Conservation (phyloP, 2,329 filamentous ascomycete species). For the Alternaria sp. region DNA sequence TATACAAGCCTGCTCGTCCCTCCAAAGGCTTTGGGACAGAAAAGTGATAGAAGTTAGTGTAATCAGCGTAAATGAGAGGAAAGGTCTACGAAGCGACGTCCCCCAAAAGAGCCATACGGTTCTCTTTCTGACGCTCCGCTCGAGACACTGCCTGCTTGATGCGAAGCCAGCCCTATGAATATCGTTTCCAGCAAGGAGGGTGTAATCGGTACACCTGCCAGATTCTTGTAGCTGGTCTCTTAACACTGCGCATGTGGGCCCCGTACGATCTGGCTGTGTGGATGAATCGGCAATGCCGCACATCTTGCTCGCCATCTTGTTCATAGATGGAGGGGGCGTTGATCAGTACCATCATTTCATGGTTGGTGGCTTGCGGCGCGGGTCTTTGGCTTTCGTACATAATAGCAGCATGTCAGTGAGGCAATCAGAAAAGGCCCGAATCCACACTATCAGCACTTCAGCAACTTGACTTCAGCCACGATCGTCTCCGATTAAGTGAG, state of each 20-base stretch:
- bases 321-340: not conserved
- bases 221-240: not conserved
- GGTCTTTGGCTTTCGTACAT: not conserved
- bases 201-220: slow-evolving; percentile 5
- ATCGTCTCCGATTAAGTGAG: not conserved
- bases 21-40: not conserved
- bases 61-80: not conserved
- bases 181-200: not conserved
- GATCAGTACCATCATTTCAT: not conserved
- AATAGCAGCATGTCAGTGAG: slow-evolving; percentile 2
- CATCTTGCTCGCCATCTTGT: not conserved
- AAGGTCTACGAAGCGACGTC: not conserved
- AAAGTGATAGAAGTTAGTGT: not conserved
- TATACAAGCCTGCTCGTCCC: not conserved
- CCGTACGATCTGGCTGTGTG: not conserved
- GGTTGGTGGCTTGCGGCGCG: not conserved
- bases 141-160: not conserved
- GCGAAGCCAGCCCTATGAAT: not conserved
- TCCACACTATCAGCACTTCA: not conserved
- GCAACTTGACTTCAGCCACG: slow-evolving; percentile 2
- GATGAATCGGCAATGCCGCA: slow-evolving; percentile 7
- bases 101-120: not conserved
- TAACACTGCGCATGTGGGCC: not conserved
- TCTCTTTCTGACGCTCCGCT: not conserved
- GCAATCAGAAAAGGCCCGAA: slow-evolving; percentile 11